A percentile compares a stretch with the other conserved stretches of the same genome.
phyloP scores from a whole-genome alignment of 2,329 filamentous ascomycete genomes.

The Penicillium occitanis region DNA sequence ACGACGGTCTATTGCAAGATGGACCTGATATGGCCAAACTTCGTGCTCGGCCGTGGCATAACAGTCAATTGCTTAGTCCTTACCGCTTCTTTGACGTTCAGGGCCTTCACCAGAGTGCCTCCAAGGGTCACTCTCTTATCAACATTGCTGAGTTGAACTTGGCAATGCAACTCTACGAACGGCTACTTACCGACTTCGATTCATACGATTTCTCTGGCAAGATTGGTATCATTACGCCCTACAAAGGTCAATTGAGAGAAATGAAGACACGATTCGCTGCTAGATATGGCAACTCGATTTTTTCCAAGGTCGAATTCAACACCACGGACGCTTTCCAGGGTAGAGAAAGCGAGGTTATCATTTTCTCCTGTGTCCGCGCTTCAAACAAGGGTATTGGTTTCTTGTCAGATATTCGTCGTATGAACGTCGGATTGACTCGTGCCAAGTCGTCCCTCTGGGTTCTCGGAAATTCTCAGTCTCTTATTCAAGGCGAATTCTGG shows the following conservation, averaged over 20 bases:
- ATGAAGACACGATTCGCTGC: conserved; percentile 72
- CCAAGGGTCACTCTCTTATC: conserved; percentile 82
- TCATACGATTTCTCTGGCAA: conserved; percentile 72
- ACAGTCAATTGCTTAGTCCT: conserved; percentile 75
- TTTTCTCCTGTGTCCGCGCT: conserved; percentile 96
- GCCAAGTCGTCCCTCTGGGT: conserved; percentile 97
- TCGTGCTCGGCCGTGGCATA: conserved; percentile 81
- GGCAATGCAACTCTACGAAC: conserved; percentile 79
- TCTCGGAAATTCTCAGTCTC: conserved; percentile 82
- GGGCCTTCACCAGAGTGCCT: conserved; percentile 78
- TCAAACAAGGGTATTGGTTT: conserved; percentile 94
- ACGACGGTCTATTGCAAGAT: conserved; percentile 82
- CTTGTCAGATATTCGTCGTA: conserved; percentile 95
- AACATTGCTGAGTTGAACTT: conserved; percentile 85
- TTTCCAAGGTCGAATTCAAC: conserved; percentile 88
- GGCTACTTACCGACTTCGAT: conserved; percentile 71
- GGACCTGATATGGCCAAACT: conserved; percentile 77
- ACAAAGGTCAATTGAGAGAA: conserved; percentile 86
- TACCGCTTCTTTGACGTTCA: conserved; percentile 97
- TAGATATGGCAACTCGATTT: conserved; percentile 71
- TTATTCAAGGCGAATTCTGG: conserved; percentile 90
- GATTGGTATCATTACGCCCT: conserved; percentile 95
- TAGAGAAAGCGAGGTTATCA: conserved; percentile 94
- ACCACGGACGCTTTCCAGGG: conserved; percentile 98
- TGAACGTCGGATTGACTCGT: conserved; percentile 97